These are phyloP conservation scores for Rhodotorula sp. DNA, from an alignment of 1,284 basidiomycete species.

Conservation along the genomic window DNA sequence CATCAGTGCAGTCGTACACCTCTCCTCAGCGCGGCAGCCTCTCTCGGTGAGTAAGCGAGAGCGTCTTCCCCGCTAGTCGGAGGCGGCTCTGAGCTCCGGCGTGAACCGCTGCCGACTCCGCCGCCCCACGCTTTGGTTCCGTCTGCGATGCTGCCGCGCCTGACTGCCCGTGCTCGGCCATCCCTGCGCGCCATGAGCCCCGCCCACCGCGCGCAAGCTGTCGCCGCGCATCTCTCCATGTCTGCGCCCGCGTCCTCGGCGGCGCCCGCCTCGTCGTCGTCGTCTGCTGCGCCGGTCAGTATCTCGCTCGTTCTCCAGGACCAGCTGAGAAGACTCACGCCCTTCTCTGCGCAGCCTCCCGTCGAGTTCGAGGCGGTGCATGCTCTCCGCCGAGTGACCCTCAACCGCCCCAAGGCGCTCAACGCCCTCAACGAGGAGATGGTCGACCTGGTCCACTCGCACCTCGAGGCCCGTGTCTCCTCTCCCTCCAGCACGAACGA, in stretches of 20 bases:
- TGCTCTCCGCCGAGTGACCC: conserved; percentile 66
- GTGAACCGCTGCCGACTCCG: background rate
- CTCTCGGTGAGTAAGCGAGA: background rate
- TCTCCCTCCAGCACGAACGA: background rate
- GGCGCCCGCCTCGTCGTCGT: background rate
- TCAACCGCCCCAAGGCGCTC: conserved; percentile 80
- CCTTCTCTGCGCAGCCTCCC: conserved; percentile 45
- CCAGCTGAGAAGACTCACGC: background rate
- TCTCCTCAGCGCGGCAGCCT: too few relatives aligned
- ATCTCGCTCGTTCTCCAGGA: background rate
- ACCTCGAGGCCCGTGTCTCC: conserved; percentile 65
- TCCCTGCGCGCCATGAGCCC: background rate
- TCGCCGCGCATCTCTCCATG: background rate
- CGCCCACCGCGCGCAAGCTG: background rate
- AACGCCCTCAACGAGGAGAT: conserved; percentile 86
- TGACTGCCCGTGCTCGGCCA: background rate
- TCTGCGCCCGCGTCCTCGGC: background rate
- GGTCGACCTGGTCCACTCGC: conserved; percentile 70
- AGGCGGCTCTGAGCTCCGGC: background rate
- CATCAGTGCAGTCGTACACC: too few relatives aligned
- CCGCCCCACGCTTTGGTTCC: background rate
- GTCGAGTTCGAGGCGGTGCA: conserved; percentile 71
- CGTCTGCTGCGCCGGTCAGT: background rate
- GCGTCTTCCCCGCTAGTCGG: background rate
- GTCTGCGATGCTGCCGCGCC: background rate